Evolutionary conservation across 1,284 basidiomycete species (phyloP).

Genomic region (Fomitiporia mediterranea): DNA sequence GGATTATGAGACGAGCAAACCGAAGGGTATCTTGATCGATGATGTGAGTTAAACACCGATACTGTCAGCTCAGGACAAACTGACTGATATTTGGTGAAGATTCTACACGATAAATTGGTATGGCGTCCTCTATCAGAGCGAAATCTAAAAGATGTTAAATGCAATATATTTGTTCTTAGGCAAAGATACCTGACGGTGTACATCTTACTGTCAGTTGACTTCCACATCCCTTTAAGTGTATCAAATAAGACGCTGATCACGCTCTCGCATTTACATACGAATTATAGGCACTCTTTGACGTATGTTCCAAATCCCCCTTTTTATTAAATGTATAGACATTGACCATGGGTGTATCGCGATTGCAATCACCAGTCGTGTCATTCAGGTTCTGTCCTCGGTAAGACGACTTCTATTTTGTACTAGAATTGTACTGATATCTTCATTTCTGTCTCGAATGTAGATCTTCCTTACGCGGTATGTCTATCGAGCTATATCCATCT

Average conservation of each 20-base stretch:
- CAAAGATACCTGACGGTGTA: conserved; percentile 1
- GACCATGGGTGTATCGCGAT: not conserved
- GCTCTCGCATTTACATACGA: too few species aligned
- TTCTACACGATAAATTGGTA: not conserved
- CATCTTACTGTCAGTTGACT: conserved; percentile 11
- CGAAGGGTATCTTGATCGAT: conserved; percentile 72
- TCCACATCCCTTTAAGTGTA: not conserved
- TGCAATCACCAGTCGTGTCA: conserved; percentile 37
- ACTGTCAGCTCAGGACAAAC: not conserved
- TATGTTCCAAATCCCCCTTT: not conserved
- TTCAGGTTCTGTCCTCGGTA: conserved; percentile 42
- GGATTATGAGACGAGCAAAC: conserved; percentile 57
- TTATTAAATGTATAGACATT: not conserved
- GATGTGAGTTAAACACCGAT: conserved; percentile 49
- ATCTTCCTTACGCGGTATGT: conserved; percentile 37
- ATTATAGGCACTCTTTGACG: conserved; percentile 8
- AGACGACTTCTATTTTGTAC: conserved; percentile 10
- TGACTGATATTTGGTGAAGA: not conserved
- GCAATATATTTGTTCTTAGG: too few species aligned
- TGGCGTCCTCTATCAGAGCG: too few species aligned
- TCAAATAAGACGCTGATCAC: not conserved
- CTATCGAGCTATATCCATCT: not conserved
- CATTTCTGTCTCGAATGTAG: conserved; percentile 22
- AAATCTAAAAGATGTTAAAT: too few species aligned
- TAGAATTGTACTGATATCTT: conserved; percentile 1